Percentiles rank a stretch among this genome's conserved stretches.
Conservation (phyloP, 1,284 basidiomycete species). For the Ceratobasidium papillatum region DNA sequence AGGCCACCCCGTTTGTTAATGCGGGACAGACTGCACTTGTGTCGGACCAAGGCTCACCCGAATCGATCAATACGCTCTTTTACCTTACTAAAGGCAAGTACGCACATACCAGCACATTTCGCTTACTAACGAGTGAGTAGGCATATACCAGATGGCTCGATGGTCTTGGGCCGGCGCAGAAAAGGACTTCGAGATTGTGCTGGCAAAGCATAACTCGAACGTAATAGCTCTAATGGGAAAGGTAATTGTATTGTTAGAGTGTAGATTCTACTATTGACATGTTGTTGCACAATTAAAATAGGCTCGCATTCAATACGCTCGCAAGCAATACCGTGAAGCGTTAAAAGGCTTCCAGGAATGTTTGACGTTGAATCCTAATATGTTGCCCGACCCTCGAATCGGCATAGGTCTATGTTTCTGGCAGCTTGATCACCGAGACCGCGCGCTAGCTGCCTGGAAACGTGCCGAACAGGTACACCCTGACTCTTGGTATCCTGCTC, state of each 20-base stretch:
- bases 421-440: conserved; percentile 80
- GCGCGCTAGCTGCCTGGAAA: conserved; percentile 87
- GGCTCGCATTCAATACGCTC: conserved; percentile 84
- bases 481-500: conserved; percentile 73
- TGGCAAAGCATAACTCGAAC: conserved; percentile 81
- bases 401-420: conserved; percentile 93
- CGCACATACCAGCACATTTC: conserved; percentile 43
- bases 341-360: conserved; percentile 86
- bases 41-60: conserved; percentile 60
- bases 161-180: conserved; percentile 81
- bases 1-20: conserved; percentile 77
- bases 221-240: conserved; percentile 82
- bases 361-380: conserved; percentile 76
- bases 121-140: conserved; percentile 54
- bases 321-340: conserved; percentile 78
- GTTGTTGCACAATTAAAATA: conserved; percentile 50
- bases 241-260: conserved; percentile 52
- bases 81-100: conserved; percentile 73
- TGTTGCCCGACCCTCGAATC: conserved; percentile 88
- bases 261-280: neutral
- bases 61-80: conserved; percentile 56
- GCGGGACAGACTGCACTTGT: conserved; percentile 64
- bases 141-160: conserved; percentile 81
- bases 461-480: conserved; percentile 84
- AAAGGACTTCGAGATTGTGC: conserved; percentile 82